Evolutionary conservation across 2,329 filamentous ascomycete species (phyloP).

Genomic region (Arthrocladium fulminans): DNA sequence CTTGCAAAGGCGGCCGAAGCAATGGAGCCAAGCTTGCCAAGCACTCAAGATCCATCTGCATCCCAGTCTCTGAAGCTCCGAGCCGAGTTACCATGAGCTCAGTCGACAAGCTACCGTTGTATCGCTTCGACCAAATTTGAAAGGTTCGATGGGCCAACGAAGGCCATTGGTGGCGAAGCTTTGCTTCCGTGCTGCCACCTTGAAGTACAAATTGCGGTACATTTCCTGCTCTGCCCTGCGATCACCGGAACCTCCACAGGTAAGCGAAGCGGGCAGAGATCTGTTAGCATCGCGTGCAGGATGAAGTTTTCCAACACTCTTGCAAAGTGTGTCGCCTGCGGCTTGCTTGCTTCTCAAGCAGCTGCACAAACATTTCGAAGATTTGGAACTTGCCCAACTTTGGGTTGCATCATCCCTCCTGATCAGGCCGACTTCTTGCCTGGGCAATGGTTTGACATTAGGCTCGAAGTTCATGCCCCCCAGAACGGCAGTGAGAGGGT

Average conservation of each 20-base stretch:
- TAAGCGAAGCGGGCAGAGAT: background rate
- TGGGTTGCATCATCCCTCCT: constrained; percentile 51
- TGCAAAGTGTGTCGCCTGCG: constrained; percentile 5
- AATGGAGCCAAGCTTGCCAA: background rate
- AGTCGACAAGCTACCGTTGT: background rate
- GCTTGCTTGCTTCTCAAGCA: constrained; percentile 4
- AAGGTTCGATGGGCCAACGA: background rate
- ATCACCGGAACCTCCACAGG: background rate
- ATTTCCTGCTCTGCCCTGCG: background rate
- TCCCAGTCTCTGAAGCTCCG: background rate
- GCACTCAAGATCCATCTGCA: background rate
- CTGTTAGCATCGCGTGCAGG: background rate
- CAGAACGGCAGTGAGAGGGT: constrained; percentile 75
- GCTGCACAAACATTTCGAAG: constrained; percentile 48
- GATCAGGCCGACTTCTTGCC: constrained; percentile 70
- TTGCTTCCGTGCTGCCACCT: background rate
- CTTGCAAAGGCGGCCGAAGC: background rate
- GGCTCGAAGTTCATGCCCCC: constrained; percentile 72
- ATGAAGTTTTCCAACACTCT: constrained; percentile 7
- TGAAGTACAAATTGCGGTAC: constrained; percentile 3
- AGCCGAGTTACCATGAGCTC: background rate
- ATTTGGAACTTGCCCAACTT: constrained; percentile 46
- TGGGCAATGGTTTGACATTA: constrained; percentile 75
- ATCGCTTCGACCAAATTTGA: background rate
- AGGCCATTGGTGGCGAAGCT: background rate